Base-by-base conservation (phyloP, 768 basidiomycete genomes). In the Ramaria sp. region DNA sequence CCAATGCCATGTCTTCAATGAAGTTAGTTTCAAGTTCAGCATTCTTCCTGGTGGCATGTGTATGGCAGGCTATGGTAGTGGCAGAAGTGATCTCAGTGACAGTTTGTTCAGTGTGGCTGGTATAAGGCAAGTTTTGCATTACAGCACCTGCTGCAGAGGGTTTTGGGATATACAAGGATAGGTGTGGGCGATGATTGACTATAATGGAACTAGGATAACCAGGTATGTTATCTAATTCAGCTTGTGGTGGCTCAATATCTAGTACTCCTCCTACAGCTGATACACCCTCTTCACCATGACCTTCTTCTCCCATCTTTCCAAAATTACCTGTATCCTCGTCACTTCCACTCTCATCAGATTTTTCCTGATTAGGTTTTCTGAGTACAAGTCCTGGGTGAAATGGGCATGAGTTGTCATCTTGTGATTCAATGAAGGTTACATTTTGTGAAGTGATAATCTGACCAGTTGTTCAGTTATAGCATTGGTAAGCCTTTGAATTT, bases 401-500 rank as follows among this genome's bases (percentile, higher is more conserved):
- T n/a, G n/a, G n/a, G n/a, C n/a, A n/a, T n/a, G n/a, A n/a, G n/a
- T n/a, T n/a, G n/a, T n/a, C n/a, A 31, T 47, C 34, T 15, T 49
- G 4, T 4, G 4, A 13, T 49, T 66, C 65, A 37, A 63, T 59
- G 53, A 68, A 66, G 0, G 46, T 20, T 10, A 68, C 69, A 42
- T 59, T 47, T 20, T 63, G 59, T 41, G 63, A 67, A 42, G 70
- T 68, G 13, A 70, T 56, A 3, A 63, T 57, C 59, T 63, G 65
- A 47, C 63, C 59, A 1, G 66, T 69, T 17, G 42, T 53, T 7
- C 71, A 67, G 46, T 72, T 64, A 48, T 66, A 74, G 59, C 74
- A 70, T 27, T 57, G 49, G 69, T 70, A 75, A 1, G 66, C 72
- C 30, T 69, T 68, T 33, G 65, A 63, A 5, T 64, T 65, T 30